A percentile compares a stretch with the other conserved stretches of the same genome.
phyloP scores from a whole-genome alignment of 1,284 basidiomycete species.

The Naganishia sp. region DNA sequence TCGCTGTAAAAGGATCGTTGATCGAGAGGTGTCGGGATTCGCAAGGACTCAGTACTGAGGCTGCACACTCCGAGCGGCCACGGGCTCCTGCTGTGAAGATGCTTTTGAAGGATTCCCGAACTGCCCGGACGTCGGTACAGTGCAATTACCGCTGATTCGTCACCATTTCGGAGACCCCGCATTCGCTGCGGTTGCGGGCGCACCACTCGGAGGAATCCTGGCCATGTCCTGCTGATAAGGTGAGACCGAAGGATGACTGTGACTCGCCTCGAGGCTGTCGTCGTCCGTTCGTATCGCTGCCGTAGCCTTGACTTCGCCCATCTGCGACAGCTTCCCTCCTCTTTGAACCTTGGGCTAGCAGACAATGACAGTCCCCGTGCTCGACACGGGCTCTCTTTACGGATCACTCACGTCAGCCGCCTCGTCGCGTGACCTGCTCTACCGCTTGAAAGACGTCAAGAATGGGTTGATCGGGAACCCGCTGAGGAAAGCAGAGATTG shows the following conservation, averaged over 20 bases:
- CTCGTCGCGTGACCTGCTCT: constrained; percentile 32
- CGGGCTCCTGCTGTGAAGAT: too few species aligned
- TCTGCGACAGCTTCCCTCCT: background rate
- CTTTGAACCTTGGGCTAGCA: background rate
- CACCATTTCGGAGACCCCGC: constrained; percentile 1
- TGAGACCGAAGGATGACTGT: background rate
- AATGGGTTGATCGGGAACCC: constrained; percentile 53
- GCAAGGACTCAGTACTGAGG: too few species aligned
- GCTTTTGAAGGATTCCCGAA: too few species aligned
- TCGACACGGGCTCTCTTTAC: constrained; percentile 13
- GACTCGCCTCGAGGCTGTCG: background rate
- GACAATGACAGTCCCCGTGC: constrained; percentile 13
- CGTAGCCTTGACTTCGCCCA: background rate
- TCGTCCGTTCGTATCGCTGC: background rate
- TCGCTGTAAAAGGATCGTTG: background rate
- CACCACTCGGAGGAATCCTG: too few species aligned
- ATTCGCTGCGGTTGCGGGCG: too few species aligned
- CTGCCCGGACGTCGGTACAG: too few species aligned
- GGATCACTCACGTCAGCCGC: constrained; percentile 17
- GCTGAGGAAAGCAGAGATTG: constrained; percentile 51
- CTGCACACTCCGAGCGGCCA: too few species aligned
- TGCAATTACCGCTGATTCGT: constrained; percentile 2
- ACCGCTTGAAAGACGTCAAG: constrained; percentile 50
- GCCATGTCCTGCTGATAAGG: too few species aligned
- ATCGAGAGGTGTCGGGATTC: too few species aligned